Evolutionary conservation across 495 filamentous ascomycete genomes (phyloP).

Genomic region (Pyrenula aspistea): DNA sequence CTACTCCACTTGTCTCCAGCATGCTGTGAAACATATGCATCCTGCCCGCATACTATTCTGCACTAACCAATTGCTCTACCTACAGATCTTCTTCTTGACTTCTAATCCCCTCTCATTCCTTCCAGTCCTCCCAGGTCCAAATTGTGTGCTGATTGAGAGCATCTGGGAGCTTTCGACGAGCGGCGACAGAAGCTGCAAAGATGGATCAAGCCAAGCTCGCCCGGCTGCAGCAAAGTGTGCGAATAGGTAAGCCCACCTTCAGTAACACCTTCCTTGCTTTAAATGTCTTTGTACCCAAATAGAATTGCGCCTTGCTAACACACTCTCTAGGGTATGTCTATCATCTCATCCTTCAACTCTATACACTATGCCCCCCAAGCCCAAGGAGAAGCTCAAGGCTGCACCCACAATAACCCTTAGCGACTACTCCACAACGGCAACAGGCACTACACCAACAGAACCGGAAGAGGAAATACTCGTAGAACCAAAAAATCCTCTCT

Average conservation of each 20-base stretch:
- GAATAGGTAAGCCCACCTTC: constrained; percentile 35
- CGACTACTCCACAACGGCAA: not conserved
- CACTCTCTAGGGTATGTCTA: not conserved
- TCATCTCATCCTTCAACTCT: constrained; percentile 8
- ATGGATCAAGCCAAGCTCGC: constrained; percentile 50
- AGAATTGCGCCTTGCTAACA: constrained; percentile 4
- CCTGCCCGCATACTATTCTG: too few relatives aligned
- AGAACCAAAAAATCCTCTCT: not conserved
- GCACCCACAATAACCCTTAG: not conserved
- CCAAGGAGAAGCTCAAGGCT: not conserved
- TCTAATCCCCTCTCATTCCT: too few relatives aligned
- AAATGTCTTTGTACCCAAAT: not conserved
- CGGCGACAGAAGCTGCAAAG: constrained; percentile 17
- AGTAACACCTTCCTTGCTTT: not conserved
- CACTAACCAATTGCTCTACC: too few relatives aligned
- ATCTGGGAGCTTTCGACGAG: too few relatives aligned
- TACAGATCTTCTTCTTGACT: too few relatives aligned
- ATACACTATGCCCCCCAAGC: constrained; percentile 1
- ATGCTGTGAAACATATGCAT: too few relatives aligned
- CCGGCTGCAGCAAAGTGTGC: constrained; percentile 42
- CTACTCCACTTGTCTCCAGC: not conserved
- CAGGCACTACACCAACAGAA: not conserved
- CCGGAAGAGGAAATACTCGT: not conserved
- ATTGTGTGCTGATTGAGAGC: too few relatives aligned
- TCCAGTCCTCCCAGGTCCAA: too few relatives aligned